These are phyloP conservation scores for Penicillium daleae DNA, from an alignment of 495 filamentous ascomycete genomes.

Conservation along the genomic window DNA sequence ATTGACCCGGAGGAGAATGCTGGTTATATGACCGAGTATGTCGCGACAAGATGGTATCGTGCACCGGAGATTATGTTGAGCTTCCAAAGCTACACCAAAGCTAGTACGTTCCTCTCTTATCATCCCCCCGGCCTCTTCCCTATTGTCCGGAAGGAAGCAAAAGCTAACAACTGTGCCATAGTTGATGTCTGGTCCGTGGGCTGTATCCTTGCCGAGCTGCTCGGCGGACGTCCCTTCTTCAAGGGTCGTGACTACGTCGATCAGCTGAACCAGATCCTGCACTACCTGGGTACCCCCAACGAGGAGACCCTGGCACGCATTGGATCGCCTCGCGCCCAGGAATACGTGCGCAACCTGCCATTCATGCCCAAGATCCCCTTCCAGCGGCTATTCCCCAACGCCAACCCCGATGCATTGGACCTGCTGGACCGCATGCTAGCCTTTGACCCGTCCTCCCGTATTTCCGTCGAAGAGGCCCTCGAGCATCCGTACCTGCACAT, in stretches of 20 bases:
- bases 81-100: constrained; percentile 99
- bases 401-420: constrained; percentile 94
- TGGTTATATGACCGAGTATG: constrained; percentile 99
- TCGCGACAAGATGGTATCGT: constrained; percentile 97
- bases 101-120: constrained; percentile 66
- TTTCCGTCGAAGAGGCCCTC: constrained; percentile 90
- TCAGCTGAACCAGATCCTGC: constrained; percentile 98
- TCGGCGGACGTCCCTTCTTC: constrained; percentile 97
- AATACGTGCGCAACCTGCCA: constrained; percentile 97
- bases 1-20: constrained; percentile 98
- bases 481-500: constrained; percentile 96
- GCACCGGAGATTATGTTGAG: constrained; percentile 99
- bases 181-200: constrained; percentile 99
- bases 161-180: constrained; percentile 35
- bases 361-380: constrained; percentile 94
- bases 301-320: constrained; percentile 94
- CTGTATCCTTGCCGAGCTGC: constrained; percentile 94
- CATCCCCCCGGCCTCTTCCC: constrained; percentile 1
- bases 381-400: constrained; percentile 85
- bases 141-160: not conserved
- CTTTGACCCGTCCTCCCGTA: constrained; percentile 89
- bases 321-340: constrained; percentile 92
- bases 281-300: constrained; percentile 95
- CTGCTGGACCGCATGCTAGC: constrained; percentile 95
- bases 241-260: constrained; percentile 99